Conservation (phyloP, 192 early-diverging fungal species). For the Coemansia sp. region DNA sequence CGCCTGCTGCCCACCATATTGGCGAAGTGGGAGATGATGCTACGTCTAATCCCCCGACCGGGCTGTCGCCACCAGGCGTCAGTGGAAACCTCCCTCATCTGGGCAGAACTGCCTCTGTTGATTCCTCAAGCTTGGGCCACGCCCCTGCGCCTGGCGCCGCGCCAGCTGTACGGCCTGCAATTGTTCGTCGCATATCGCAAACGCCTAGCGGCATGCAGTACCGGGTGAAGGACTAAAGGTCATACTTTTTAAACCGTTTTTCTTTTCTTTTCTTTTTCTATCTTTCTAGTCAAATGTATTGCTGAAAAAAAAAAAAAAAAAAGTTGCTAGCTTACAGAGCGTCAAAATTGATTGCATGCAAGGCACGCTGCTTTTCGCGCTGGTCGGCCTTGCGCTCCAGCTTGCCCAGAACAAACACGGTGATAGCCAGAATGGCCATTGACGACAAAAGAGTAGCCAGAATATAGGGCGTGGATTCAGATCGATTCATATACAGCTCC, state of each 20-base stretch:
- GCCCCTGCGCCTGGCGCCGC: background rate
- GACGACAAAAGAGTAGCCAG: constrained; percentile 75
- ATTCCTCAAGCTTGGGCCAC: background rate
- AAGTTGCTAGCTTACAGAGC: constrained; percentile 62
- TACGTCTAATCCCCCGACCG: background rate
- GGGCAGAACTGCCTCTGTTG: background rate
- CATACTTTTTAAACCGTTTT: constrained; percentile 3
- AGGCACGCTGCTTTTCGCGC: constrained; percentile 73
- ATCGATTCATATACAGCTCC: constrained; percentile 89
- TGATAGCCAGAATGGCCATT: constrained; percentile 70
- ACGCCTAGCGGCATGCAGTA: constrained; percentile 13
- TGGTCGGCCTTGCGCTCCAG: constrained; percentile 82
- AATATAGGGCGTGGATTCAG: constrained; percentile 81
- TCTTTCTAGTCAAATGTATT: constrained; percentile 6
- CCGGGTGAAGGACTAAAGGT: constrained; percentile 16
- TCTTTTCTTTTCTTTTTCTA: background rate
- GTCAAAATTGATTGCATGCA: constrained; percentile 93
- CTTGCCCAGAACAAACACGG: constrained; percentile 73
- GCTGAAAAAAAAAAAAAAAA: background rate
- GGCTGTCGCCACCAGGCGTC: background rate
- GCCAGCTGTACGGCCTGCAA: constrained; percentile 1
- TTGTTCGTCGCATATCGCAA: constrained; percentile 23
- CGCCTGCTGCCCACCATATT: background rate
- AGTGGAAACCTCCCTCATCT: background rate
- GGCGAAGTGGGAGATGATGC: background rate